phyloP scores from a whole-genome alignment of 345 rosid genomes.

The Salix dunnii region DNA sequence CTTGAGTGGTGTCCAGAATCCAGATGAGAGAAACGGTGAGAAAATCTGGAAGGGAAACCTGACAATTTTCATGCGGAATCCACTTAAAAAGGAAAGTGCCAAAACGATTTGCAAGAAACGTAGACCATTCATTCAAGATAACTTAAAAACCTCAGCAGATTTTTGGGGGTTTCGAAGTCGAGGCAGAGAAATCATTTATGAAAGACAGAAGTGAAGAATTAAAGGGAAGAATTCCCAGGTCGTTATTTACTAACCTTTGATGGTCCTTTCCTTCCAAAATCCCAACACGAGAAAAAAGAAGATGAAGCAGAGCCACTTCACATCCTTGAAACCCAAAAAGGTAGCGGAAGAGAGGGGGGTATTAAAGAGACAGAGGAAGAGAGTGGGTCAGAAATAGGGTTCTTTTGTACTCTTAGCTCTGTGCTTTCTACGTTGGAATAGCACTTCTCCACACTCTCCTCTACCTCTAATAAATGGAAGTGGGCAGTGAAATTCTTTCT shows the following conservation, averaged over 20 bases:
- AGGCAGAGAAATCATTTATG: not conserved
- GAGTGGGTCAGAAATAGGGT: not conserved
- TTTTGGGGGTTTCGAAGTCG: not conserved
- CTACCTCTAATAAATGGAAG: not conserved
- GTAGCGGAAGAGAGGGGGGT: not conserved
- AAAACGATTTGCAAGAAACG: not conserved
- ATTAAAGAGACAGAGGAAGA: not conserved
- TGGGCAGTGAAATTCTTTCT: not conserved
- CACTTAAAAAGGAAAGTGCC: not conserved
- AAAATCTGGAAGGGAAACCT: constrained; percentile 22
- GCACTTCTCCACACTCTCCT: constrained; percentile 32
- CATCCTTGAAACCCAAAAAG: constrained; percentile 1
- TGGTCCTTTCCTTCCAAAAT: constrained; percentile 7
- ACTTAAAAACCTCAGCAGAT: not conserved
- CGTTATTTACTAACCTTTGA: constrained; percentile 5
- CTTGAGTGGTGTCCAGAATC: not conserved
- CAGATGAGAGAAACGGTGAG: not conserved
- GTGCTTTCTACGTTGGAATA: constrained; percentile 44
- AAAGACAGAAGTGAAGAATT: not conserved
- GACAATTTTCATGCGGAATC: constrained; percentile 5
- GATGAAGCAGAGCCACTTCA: constrained; percentile 4
- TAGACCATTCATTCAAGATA: not conserved
- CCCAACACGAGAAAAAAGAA: not conserved
- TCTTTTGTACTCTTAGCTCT: not conserved
- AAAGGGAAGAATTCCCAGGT: not conserved